Conservation (phyloP, 345 rosid genomes). For the Gossypium raimondii region DNA sequence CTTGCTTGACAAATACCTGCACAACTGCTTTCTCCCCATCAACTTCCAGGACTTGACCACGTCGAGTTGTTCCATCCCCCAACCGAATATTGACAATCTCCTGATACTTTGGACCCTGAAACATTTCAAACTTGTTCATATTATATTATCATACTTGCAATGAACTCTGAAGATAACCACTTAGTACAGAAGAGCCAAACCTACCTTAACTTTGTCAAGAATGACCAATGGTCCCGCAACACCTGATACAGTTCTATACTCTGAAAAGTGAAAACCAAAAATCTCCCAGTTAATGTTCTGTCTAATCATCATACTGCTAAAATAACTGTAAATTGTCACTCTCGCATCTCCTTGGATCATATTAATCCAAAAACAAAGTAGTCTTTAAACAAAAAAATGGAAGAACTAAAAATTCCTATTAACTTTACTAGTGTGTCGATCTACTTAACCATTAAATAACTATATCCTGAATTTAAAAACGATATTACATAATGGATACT, state of each 20-base stretch:
- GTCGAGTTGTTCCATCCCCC: constrained; percentile 88
- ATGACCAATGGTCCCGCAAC: constrained; percentile 94
- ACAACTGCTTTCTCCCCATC: constrained; percentile 98
- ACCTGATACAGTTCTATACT: constrained; percentile 87
- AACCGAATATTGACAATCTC: constrained; percentile 92
- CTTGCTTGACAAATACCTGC: constrained; percentile 43
- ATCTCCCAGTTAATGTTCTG: not conserved
- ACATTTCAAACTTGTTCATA: not conserved
- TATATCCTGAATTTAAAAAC: not conserved
- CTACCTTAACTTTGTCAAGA: constrained; percentile 89
- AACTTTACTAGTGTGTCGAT: not conserved
- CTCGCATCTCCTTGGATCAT: not conserved
- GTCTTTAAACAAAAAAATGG: not conserved
- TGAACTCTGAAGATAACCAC: not conserved
- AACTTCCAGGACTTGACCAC: constrained; percentile 97
- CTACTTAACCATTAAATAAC: not conserved
- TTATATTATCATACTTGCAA: not conserved
- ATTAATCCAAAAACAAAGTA: not conserved
- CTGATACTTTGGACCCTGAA: constrained; percentile 92
- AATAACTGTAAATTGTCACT: not conserved
- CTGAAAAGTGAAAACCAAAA: constrained; percentile 45
- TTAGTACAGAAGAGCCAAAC: not conserved
- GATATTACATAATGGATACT: not conserved
- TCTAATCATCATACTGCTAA: constrained; percentile 7
- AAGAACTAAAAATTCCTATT: not conserved